phyloP scores from a whole-genome alignment of 768 basidiomycete species.

The Lentinus tigrinus region DNA sequence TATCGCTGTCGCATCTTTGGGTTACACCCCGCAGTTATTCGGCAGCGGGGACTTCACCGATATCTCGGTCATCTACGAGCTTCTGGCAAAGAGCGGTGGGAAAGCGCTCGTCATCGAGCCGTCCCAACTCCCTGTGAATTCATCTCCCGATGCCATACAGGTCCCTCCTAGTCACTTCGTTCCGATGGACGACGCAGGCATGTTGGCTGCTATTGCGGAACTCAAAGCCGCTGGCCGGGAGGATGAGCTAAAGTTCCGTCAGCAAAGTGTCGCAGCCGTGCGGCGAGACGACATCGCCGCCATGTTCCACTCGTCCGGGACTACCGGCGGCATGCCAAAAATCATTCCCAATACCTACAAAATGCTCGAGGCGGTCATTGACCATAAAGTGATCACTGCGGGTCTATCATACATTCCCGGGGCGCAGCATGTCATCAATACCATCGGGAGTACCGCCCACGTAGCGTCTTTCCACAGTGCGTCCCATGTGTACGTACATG shows the following conservation, averaged over 20 bases:
- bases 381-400: neutral
- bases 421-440: conserved; percentile 12
- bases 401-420: neutral
- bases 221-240: neutral
- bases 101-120: conserved; percentile 12
- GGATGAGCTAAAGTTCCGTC: neutral
- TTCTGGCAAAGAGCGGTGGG: conserved; percentile 13
- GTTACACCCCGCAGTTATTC: conserved; percentile 22
- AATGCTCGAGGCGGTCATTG: conserved; percentile 8
- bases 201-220: neutral
- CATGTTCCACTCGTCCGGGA: conserved; percentile 21
- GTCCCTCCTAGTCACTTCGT: neutral
- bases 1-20: conserved; percentile 10
- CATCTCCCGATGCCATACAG: neutral
- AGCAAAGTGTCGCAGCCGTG: neutral
- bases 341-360: conserved; percentile 19
- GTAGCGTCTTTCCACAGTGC: conserved; percentile 14
- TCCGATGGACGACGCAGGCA: neutral
- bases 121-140: neutral
- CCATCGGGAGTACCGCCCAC: conserved; percentile 19
- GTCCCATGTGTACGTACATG: neutral
- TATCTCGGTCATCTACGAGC: conserved; percentile 1
- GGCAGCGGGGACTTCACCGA: conserved; percentile 12
- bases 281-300: conserved; percentile 6
- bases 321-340: conserved; percentile 18